These are phyloP conservation scores for Colletotrichum lentis DNA, from an alignment of 2,329 filamentous ascomycete species.

Conservation along the genomic window DNA sequence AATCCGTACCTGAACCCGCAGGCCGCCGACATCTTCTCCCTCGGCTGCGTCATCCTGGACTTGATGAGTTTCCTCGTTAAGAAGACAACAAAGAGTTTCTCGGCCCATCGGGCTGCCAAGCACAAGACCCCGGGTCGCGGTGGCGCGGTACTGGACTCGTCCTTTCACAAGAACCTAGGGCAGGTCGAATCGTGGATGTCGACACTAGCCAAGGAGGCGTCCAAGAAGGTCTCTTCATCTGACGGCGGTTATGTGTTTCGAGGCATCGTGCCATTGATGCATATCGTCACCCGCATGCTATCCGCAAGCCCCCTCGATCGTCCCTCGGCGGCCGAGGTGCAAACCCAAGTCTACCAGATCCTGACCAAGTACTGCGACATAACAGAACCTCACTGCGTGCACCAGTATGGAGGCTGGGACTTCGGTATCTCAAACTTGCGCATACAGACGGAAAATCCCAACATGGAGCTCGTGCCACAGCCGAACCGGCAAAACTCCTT, in stretches of 20 bases:
- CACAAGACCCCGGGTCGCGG: slow-evolving; percentile 67
- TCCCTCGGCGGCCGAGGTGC: slow-evolving; percentile 61
- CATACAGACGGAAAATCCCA: slow-evolving; percentile 33
- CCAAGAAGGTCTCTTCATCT: slow-evolving; percentile 52
- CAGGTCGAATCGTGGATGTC: slow-evolving; percentile 76
- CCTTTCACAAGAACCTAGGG: slow-evolving; percentile 75
- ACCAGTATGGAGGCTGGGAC: slow-evolving; percentile 53
- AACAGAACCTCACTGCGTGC: slow-evolving; percentile 62
- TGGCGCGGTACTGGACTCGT: slow-evolving; percentile 71
- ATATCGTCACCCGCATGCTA: slow-evolving; percentile 64
- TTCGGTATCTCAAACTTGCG: slow-evolving; percentile 44
- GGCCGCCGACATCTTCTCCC: slow-evolving; percentile 75
- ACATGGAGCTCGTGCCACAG: slow-evolving; percentile 26
- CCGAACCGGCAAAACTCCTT: slow-evolving; percentile 34
- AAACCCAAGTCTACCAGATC: slow-evolving; percentile 61
- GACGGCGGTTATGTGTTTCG: slow-evolving; percentile 57
- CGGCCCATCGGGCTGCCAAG: slow-evolving; percentile 70
- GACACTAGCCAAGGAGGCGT: slow-evolving; percentile 66
- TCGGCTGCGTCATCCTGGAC: slow-evolving; percentile 77
- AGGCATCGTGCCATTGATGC: slow-evolving; percentile 62
- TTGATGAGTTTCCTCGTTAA: slow-evolving; percentile 75
- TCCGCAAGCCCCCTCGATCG: slow-evolving; percentile 60
- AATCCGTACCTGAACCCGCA: slow-evolving; percentile 60
- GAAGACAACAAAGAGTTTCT: slow-evolving; percentile 71
- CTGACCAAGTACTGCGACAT: slow-evolving; percentile 59